Evolutionary conservation across 164 flowering plant genomes (phyloP).

Genomic region (Cinnamomum chago): DNA sequence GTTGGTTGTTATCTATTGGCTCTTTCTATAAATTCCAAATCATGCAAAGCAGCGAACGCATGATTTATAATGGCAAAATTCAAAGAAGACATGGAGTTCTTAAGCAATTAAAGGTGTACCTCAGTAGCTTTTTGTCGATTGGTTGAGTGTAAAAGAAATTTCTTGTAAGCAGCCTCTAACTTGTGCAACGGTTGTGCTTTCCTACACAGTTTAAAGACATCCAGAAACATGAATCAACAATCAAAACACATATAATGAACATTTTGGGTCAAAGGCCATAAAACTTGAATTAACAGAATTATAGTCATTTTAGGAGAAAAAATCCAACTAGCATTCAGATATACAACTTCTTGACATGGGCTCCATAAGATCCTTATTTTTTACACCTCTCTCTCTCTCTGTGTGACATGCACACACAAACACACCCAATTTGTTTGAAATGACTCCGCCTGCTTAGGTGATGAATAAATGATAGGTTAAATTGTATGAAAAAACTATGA

Average conservation of each 20-base stretch:
- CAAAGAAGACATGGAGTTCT: background rate
- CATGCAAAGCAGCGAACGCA: background rate
- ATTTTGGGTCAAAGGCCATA: background rate
- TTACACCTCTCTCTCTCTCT: background rate
- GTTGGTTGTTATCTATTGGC: constrained; percentile 33
- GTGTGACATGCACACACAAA: background rate
- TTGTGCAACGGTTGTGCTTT: constrained; percentile 72
- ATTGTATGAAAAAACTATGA: too few species aligned
- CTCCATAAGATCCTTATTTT: too few species aligned
- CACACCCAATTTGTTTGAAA: background rate
- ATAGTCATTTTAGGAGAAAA: background rate
- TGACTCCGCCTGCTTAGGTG: too few species aligned
- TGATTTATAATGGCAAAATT: background rate
- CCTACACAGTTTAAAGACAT: constrained; percentile 26
- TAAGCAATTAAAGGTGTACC: constrained; percentile 33
- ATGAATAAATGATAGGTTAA: too few species aligned
- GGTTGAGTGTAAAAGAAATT: constrained; percentile 65
- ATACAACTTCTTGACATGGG: too few species aligned
- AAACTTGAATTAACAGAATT: background rate
- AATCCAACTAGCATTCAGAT: background rate
- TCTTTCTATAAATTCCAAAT: constrained; percentile 40
- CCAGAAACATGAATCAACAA: background rate
- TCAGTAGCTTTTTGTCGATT: constrained; percentile 37
- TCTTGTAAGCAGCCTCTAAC: constrained; percentile 63
- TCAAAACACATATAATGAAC: background rate